Percentiles rank a stretch among this genome's conserved stretches.
phyloP scores from a whole-genome alignment of 257 asterid genomes.

The Knoxia roxburghii region DNA sequence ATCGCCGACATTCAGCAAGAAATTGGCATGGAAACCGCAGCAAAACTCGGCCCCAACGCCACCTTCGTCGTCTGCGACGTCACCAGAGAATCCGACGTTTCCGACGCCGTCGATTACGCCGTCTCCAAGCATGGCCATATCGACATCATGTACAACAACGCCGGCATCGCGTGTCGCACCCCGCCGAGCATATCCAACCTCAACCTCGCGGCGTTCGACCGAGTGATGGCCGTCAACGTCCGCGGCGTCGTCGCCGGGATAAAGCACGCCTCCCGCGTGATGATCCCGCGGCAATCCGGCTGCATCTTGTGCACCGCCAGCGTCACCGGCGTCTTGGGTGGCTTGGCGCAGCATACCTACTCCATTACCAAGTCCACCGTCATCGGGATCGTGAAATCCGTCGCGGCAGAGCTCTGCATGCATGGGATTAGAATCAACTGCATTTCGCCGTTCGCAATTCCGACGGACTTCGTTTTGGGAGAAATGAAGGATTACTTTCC shows the following conservation, averaged over 20 bases:
- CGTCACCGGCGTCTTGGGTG: conserved; percentile 70
- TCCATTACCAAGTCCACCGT: conserved; percentile 61
- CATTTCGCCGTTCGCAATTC: conserved; percentile 76
- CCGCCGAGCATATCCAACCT: conserved; percentile 61
- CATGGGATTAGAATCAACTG: conserved; percentile 77
- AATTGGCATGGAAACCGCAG: conserved; percentile 44
- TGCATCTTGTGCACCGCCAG: conserved; percentile 82
- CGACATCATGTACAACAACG: conserved; percentile 88
- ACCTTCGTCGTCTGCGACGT: conserved; percentile 63
- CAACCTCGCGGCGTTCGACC: conserved; percentile 53
- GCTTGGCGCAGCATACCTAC: conserved; percentile 69
- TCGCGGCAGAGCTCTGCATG: conserved; percentile 54
- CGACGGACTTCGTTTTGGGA: conserved; percentile 55
- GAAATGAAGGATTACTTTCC: conserved; percentile 50
- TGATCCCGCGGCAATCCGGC: conserved; percentile 65
- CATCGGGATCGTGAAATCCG: conserved; percentile 57
- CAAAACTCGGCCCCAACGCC: conserved; percentile 57
- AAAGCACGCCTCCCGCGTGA: conserved; percentile 86
- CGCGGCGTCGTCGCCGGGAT: conserved; percentile 67
- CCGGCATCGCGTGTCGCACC: conserved; percentile 77
- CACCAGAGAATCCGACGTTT: conserved; percentile 53
- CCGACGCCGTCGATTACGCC: conserved; percentile 58
- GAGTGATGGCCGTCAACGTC: conserved; percentile 68
- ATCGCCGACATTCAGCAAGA: conserved; percentile 55
- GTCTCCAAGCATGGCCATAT: conserved; percentile 52